Evolutionary conservation across 2,329 filamentous ascomycete genomes (phyloP), one percentile per base, ranked within the genome.

Genomic region (Leptographium lundbergii): DNA sequence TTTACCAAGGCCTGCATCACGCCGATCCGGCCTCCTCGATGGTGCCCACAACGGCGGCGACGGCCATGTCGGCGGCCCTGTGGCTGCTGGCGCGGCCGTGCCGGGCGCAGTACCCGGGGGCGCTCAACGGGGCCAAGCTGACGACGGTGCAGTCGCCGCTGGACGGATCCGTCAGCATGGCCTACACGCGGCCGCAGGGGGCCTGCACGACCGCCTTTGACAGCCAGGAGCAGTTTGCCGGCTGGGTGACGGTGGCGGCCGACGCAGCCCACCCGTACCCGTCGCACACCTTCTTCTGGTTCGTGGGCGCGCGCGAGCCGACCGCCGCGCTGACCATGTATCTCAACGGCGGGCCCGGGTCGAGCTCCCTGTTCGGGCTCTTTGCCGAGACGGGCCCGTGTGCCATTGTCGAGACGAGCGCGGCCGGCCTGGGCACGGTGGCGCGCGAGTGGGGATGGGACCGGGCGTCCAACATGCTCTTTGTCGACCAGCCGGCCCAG

Each of bases 321-420:
- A 75, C 75, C 4, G 69, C 75, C 14, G 68, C 68, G 56, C 66
- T 78, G 60, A 75, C 82, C 3, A 79, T 87, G 66, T 87, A 81
- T 81, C 74, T 88, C 63, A 86, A 86, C 68, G 85, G 85, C 56
- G 84, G 85, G 1, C 84, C 85, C 1, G 85, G 85, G 5, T 77
- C 77, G 53, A 85, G 81, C 66, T 85, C 82, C 57, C 77, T 87
- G 75, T 75, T 82, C 59, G 84, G 84, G 29, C 74, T 87, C 64
- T 87, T 87, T 65, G 73, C 74, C 7, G 83, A 84, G 65, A 75
- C 78, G 59, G 84, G 84, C 4, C 77, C 76, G 29, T 82, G 74
- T 63, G 71, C 79, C 64, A 69, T 81, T 36, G 67, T 81, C 48
- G 71, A 81, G 66, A 68, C 72, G 60, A 72, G 75, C 25, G 63